Evolutionary conservation across 2,329 filamentous ascomycete genomes (phyloP).

Genomic region (Hypoxylon sp.): DNA sequence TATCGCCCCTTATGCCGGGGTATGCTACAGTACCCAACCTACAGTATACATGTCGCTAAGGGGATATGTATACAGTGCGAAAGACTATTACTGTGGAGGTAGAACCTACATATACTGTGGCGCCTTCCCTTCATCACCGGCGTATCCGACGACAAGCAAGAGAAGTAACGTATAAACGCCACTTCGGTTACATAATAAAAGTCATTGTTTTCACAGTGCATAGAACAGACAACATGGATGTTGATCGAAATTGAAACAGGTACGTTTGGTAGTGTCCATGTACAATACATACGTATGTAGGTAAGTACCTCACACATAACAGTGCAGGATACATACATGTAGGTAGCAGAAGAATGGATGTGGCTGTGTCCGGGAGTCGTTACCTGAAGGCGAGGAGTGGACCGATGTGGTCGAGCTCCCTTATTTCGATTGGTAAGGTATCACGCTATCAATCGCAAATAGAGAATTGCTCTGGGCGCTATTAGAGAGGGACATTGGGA

Average conservation of each 20-base stretch:
- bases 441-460: conserved; percentile 19
- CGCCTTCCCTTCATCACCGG: conserved; percentile 17
- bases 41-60: conserved; percentile 19
- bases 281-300: not conserved
- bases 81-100: not conserved
- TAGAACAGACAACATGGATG: conserved; percentile 20
- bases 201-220: conserved; percentile 29
- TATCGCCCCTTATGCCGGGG: conserved; percentile 41
- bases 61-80: conserved; percentile 1
- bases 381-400: conserved; percentile 35
- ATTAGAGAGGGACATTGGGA: conserved; percentile 29
- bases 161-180: conserved; percentile 1
- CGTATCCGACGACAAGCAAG: conserved; percentile 17
- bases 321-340: too few species aligned
- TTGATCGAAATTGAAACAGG: conserved; percentile 38
- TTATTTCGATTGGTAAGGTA: conserved; percentile 29
- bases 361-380: conserved; percentile 40
- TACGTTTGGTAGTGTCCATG: not conserved
- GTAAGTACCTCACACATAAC: not conserved
- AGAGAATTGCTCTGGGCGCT: not conserved
- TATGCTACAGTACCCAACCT: conserved; percentile 26
- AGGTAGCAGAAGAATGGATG: conserved; percentile 29
- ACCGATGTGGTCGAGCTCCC: conserved; percentile 32
- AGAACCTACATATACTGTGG: not conserved
- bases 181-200: not conserved